These are phyloP conservation scores for Rhodotorula glutinis DNA, from an alignment of 1,284 basidiomycete genomes.

Conservation along the genomic window DNA sequence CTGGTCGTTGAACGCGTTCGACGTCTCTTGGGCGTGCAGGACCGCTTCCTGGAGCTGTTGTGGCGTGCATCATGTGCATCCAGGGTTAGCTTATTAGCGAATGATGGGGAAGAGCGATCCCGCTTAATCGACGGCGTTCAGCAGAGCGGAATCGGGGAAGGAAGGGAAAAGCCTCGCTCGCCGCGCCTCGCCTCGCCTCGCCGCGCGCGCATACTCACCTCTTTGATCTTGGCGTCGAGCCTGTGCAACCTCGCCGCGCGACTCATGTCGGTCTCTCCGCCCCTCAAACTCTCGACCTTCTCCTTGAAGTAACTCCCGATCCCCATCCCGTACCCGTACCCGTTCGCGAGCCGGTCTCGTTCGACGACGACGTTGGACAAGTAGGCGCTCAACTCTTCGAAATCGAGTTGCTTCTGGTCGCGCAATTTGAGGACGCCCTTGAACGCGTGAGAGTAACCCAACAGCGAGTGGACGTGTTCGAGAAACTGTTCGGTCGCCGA, in stretches of 20 bases:
- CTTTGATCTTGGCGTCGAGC: slow-evolving; percentile 88
- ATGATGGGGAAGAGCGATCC: no score
- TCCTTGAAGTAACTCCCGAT: slow-evolving; percentile 80
- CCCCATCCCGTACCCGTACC: slow-evolving; percentile 64
- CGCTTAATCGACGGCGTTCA: no score
- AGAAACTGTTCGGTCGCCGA: slow-evolving; percentile 82
- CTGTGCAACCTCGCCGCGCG: slow-evolving; percentile 89
- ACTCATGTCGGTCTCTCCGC: slow-evolving; percentile 88
- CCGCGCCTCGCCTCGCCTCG: no score
- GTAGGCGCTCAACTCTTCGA: slow-evolving; percentile 95
- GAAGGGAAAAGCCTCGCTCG: no score
- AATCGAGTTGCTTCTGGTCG: slow-evolving; percentile 98
- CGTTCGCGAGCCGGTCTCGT: slow-evolving; percentile 81
- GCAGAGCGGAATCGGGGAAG: no score
- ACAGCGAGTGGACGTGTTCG: slow-evolving; percentile 78
- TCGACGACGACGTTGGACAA: slow-evolving; percentile 85
- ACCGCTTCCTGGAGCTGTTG: slow-evolving; percentile 89
- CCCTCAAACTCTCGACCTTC: slow-evolving; percentile 82
- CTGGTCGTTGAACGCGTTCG: slow-evolving; percentile 90
- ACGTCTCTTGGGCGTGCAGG: slow-evolving; percentile 88
- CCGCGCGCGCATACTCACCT: slow-evolving; percentile 61
- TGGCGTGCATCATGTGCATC: neutral
- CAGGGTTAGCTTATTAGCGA: no score
- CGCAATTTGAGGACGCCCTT: slow-evolving; percentile 86
- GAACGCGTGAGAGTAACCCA: slow-evolving; percentile 84